phyloP scores from a whole-genome alignment of 1,139 yeast genomes.

The Blastobotrys capitulatus region DNA sequence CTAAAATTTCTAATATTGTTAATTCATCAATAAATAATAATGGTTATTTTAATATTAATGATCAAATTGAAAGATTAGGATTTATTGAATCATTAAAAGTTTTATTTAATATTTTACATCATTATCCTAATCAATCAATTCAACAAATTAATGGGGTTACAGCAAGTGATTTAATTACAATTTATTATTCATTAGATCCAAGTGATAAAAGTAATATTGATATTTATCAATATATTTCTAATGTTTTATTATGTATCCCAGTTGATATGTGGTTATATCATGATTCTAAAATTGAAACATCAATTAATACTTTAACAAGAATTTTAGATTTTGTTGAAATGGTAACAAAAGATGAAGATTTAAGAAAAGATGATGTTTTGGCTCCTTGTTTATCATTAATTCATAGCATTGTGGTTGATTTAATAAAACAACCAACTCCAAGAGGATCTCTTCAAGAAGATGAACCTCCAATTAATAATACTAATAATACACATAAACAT shows the following conservation, averaged over 20 bases:
- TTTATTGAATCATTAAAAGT: constrained; percentile 22
- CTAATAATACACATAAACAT: background rate
- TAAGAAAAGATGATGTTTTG: constrained; percentile 15
- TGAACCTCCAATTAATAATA: background rate
- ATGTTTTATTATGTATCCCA: constrained; percentile 17
- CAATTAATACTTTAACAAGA: constrained; percentile 5
- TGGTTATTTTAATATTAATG: background rate
- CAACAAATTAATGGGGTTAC: constrained; percentile 13
- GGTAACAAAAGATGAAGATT: constrained; percentile 9
- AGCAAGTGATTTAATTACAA: constrained; percentile 13
- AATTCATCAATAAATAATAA: background rate
- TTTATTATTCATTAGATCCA: constrained; percentile 13
- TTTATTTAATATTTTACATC: constrained; percentile 21
- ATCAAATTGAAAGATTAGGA: constrained; percentile 10
- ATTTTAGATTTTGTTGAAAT: constrained; percentile 12
- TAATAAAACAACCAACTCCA: background rate
- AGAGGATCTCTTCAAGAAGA: background rate
- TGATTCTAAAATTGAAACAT: background rate
- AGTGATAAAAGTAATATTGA: constrained; percentile 9
- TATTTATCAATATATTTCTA: constrained; percentile 18
- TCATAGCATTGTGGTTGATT: constrained; percentile 14
- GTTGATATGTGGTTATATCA: constrained; percentile 15
- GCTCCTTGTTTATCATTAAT: constrained; percentile 16
- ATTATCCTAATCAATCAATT: constrained; percentile 16
- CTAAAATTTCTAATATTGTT: constrained; percentile 9